Conservation (phyloP, 2,329 filamentous ascomycete species). For the Colletotrichum euphorbiae region DNA sequence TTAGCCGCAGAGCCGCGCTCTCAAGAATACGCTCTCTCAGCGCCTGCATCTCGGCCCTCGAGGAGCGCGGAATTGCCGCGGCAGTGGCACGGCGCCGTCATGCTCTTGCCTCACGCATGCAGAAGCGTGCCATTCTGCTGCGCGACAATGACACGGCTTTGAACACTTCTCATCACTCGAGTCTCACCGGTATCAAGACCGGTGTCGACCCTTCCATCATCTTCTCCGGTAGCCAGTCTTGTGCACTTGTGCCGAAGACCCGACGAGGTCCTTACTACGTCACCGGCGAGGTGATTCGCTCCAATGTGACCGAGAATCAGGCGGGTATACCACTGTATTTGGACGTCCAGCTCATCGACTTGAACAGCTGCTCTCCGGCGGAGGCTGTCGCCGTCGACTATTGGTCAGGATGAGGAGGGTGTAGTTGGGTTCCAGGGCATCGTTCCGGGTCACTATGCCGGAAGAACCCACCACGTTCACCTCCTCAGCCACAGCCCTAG, state of each 20-base stretch:
- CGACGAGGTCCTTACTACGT: slow-evolving; percentile 47
- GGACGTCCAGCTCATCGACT: slow-evolving; percentile 43
- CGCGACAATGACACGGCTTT: too few relatives aligned
- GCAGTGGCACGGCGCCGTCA: too few relatives aligned
- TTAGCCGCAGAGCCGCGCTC: too few relatives aligned
- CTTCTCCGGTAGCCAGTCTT: background rate
- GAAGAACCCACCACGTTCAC: background rate
- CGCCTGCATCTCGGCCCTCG: too few relatives aligned
- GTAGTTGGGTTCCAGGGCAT: slow-evolving; percentile 57
- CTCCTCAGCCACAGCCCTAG: background rate
- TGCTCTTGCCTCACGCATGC: too few relatives aligned
- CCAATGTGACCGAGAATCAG: slow-evolving; percentile 56
- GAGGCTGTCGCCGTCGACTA: slow-evolving; percentile 41
- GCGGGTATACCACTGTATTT: slow-evolving; percentile 56
- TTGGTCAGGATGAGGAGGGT: slow-evolving; percentile 51
- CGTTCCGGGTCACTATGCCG: slow-evolving; percentile 57
- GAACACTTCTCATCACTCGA: too few relatives aligned
- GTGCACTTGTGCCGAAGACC: slow-evolving; percentile 16
- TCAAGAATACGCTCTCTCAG: too few relatives aligned
- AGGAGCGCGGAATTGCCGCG: too few relatives aligned
- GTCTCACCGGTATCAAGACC: too few relatives aligned
- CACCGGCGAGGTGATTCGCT: slow-evolving; percentile 57
- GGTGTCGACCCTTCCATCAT: too few relatives aligned
- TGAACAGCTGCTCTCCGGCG: slow-evolving; percentile 42
- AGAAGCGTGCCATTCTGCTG: too few relatives aligned